These are phyloP conservation scores for Xylaria sp. DNA, from an alignment of 2,329 filamentous ascomycete genomes.

Conservation along the genomic window DNA sequence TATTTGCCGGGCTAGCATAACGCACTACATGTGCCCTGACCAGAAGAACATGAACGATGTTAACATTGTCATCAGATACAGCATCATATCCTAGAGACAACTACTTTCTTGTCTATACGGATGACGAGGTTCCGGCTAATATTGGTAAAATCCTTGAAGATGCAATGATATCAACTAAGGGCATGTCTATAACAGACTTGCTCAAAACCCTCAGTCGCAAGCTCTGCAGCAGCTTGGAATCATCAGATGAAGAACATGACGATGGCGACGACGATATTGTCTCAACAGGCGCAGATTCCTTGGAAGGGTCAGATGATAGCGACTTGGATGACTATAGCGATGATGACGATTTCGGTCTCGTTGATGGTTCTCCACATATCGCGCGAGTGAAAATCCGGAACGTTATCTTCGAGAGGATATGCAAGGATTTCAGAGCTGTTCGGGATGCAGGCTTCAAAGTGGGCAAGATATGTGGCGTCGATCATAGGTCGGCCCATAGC, in stretches of 20 bases:
- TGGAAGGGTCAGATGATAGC: slow-evolving; percentile 39
- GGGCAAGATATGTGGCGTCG: slow-evolving; percentile 66
- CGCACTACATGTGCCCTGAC: background rate
- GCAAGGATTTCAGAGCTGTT: slow-evolving; percentile 68
- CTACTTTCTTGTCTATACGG: slow-evolving; percentile 44
- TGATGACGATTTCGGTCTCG: slow-evolving; percentile 46
- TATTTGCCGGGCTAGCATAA: background rate
- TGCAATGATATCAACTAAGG: slow-evolving; percentile 36
- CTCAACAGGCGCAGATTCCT: slow-evolving; percentile 32
- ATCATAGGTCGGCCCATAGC: slow-evolving; percentile 53
- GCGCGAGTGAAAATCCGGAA: slow-evolving; percentile 1
- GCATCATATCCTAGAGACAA: slow-evolving; percentile 42
- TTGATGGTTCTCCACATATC: slow-evolving; percentile 36
- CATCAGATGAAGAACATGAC: slow-evolving; percentile 42
- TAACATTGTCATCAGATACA: slow-evolving; percentile 31
- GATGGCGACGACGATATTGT: slow-evolving; percentile 37
- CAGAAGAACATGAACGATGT: background rate
- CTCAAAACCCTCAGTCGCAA: slow-evolving; percentile 47
- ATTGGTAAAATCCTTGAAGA: slow-evolving; percentile 42
- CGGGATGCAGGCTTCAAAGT: slow-evolving; percentile 76
- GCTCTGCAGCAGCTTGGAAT: slow-evolving; percentile 42
- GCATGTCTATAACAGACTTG: slow-evolving; percentile 41
- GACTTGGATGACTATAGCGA: slow-evolving; percentile 21
- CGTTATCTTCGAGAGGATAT: slow-evolving; percentile 54
- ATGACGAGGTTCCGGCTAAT: slow-evolving; percentile 36